Evolutionary conservation across 768 basidiomycete species (phyloP), one percentile per base, ranked within the genome.

Genomic region (Collybia sp.): DNA sequence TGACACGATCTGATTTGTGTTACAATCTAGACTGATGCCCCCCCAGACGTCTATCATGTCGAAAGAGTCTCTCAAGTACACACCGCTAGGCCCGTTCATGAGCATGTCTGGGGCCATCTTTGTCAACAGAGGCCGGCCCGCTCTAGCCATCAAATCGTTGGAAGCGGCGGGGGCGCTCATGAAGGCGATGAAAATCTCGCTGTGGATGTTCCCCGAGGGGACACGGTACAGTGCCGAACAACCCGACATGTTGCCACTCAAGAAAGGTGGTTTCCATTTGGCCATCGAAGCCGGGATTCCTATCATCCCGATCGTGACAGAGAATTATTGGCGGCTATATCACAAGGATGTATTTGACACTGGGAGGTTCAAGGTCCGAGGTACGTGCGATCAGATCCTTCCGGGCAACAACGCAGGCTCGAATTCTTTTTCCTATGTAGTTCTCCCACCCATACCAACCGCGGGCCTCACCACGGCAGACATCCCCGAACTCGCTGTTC

Each of bases 241-340:
- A 30, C 77, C 86, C 6, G 75, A 79, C 30, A 67, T 99, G 61
- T 73, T 88, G 5, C 86, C 91, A 2, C 85, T 99, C 73, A 99
- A 99, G 75, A 99, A 97, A 65, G 96, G 96, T 34, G 94, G 93
- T 2, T 98, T 98, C 75, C 93, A 98, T 61, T 77, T 97, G 42
- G 96, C 96, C 20, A 76, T 98, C 18, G 85, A 93, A 65, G 83
- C 91, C 11, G 82, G 87, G 25, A 77, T 98, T 39, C 95, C 96
- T 5, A 85, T 99, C 57, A 78, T 90, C 25, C 95, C 96, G 5
- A 78, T 99, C 43, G 85, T 98, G 2, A 82, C 83, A 43, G 93
- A 98, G 70, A 97, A 97, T 64, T 99, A 98, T 62, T 89, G 89
- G 77, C 68, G 79, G 50, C 54, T 95, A 39, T 98, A 96, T 63